Percentiles rank a stretch among this genome's conserved stretches.
These are phyloP conservation scores for Collybia sordida DNA, from an alignment of 768 basidiomycete species.

Conservation along the genomic window DNA sequence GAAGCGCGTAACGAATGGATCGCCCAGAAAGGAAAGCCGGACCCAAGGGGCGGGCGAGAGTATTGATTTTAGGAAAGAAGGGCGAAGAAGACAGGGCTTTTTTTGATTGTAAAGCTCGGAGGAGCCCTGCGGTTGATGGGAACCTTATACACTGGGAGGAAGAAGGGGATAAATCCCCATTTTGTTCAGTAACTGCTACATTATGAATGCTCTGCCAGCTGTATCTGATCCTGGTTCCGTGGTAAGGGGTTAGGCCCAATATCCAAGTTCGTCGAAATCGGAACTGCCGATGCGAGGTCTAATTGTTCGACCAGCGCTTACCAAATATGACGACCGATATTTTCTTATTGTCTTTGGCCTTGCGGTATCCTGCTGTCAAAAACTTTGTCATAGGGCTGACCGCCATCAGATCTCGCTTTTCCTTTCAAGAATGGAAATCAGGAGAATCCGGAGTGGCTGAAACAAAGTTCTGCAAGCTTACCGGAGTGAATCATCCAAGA, in stretches of 20 bases:
- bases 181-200: background rate
- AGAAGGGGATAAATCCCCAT: constrained; percentile 17
- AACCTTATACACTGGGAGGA: constrained; percentile 18
- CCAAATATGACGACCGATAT: constrained; percentile 22
- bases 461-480: too few species aligned
- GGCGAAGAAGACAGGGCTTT: constrained; percentile 9
- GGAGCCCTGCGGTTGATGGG: constrained; percentile 6
- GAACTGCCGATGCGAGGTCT: constrained; percentile 15
- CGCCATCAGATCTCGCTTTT: constrained; percentile 13
- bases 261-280: constrained; percentile 3
- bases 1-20: constrained; percentile 15
- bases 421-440: background rate
- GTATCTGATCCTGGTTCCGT: constrained; percentile 15
- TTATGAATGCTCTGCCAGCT: constrained; percentile 12
- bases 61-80: constrained; percentile 15
- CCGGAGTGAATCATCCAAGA: too few species aligned
- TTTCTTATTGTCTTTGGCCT: constrained; percentile 43
- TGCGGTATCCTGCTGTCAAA: constrained; percentile 12
- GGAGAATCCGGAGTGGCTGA: too few species aligned
- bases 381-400: background rate
- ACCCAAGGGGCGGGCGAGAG: constrained; percentile 22
- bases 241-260: constrained; percentile 12
- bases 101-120: background rate
- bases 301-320: constrained; percentile 36
- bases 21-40: constrained; percentile 29